A percentile compares a stretch with the other conserved stretches of the same genome.
Evolutionary conservation across 1,284 basidiomycete species (phyloP).

Genomic region (Ceratobasidium sp.): DNA sequence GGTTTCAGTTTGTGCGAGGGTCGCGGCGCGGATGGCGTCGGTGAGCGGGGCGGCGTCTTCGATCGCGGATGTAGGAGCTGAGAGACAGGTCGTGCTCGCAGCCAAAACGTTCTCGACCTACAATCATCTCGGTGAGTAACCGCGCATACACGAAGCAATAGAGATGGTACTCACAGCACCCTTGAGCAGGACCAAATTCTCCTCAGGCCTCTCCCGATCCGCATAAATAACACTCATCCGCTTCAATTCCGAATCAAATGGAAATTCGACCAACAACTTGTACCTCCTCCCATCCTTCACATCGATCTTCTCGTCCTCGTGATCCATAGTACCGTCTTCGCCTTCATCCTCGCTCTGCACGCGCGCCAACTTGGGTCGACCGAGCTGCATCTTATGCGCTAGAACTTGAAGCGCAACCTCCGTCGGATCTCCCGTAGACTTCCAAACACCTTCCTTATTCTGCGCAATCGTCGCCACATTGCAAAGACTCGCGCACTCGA

Average conservation of each 20-base stretch:
- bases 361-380: slow-evolving; percentile 34
- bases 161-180: slow-evolving; percentile 75
- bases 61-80: slow-evolving; percentile 5
- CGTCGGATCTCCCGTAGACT: slow-evolving; percentile 79
- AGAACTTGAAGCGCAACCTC: slow-evolving; percentile 76
- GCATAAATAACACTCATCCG: slow-evolving; percentile 69
- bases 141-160: slow-evolving; percentile 63
- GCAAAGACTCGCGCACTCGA: slow-evolving; percentile 56
- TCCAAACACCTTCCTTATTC: slow-evolving; percentile 67
- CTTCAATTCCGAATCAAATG: slow-evolving; percentile 75
- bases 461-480: slow-evolving; percentile 63
- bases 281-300: slow-evolving; percentile 42
- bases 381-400: slow-evolving; percentile 58
- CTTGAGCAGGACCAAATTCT: slow-evolving; percentile 64
- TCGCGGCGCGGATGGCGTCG: slow-evolving; percentile 58
- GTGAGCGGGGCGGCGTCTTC: slow-evolving; percentile 54
- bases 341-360: slow-evolving; percentile 31
- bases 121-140: slow-evolving; percentile 47
- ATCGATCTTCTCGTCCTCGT: slow-evolving; percentile 14
- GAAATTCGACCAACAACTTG: slow-evolving; percentile 62
- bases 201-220: slow-evolving; percentile 49
- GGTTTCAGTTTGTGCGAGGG: slow-evolving; percentile 66
- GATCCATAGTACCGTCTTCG: background rate
- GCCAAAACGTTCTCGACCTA: slow-evolving; percentile 42
- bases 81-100: slow-evolving; percentile 32